phyloP scores from a whole-genome alignment of 2,329 filamentous ascomycete genomes.

The Colletotrichum sp. region DNA sequence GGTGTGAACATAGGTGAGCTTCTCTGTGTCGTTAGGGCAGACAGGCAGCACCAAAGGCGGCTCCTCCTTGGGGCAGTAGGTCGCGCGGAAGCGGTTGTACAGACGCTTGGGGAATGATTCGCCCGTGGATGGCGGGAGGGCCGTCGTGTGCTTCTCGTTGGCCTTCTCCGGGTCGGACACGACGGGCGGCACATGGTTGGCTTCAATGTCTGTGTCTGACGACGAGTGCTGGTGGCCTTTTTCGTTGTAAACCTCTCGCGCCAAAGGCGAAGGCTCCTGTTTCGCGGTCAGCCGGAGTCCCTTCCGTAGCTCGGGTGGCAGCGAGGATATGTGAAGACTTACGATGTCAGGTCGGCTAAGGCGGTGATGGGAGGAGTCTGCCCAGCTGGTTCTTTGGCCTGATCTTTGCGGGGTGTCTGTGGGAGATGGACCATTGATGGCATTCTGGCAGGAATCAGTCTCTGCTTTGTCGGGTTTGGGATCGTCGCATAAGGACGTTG shows the following conservation, averaged over 20 bases:
- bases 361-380: conserved; percentile 4
- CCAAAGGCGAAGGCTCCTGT: conserved; percentile 20
- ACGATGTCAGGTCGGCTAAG: conserved; percentile 22
- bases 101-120: conserved; percentile 24
- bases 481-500: not conserved
- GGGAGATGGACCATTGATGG: not conserved
- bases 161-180: conserved; percentile 13
- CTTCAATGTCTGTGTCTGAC: conserved; percentile 15
- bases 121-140: conserved; percentile 1
- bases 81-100: conserved; percentile 30
- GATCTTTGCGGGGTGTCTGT: not conserved
- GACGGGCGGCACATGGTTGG: conserved; percentile 3
- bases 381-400: conserved; percentile 11
- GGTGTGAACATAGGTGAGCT: conserved; percentile 41
- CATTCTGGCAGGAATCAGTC: conserved; percentile 10
- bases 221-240: conserved; percentile 8
- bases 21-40: conserved; percentile 42
- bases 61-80: conserved; percentile 37
- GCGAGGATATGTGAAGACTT: not conserved
- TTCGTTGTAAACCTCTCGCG: conserved; percentile 16
- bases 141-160: conserved; percentile 15
- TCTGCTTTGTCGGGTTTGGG: not conserved
- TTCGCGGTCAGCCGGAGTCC: not conserved
- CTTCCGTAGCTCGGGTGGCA: not conserved
- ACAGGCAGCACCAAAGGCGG: conserved; percentile 38